A percentile compares a stretch with the other conserved stretches of the same genome.
phyloP scores from a whole-genome alignment of 805 yeast species.

The Candida arabinofermentans region DNA sequence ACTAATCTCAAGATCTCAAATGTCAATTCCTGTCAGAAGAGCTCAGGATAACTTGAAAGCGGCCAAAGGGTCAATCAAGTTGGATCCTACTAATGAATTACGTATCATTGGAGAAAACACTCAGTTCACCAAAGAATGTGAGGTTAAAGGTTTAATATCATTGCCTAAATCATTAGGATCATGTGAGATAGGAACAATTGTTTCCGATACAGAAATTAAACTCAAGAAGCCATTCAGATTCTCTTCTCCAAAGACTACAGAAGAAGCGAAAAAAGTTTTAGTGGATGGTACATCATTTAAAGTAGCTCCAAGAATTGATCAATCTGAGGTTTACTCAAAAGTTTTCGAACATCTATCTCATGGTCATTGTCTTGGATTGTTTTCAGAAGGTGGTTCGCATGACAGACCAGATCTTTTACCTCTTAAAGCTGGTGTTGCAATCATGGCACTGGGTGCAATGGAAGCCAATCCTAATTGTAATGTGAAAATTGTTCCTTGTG shows the following conservation, averaged over 20 bases:
- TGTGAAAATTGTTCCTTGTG: conserved; percentile 91
- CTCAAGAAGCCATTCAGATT: conserved; percentile 65
- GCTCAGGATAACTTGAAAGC: conserved; percentile 78
- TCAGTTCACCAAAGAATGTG: conserved; percentile 57
- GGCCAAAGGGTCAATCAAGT: conserved; percentile 63
- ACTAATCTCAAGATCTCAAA: conserved; percentile 64
- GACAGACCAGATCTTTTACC: conserved; percentile 91
- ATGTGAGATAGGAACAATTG: conserved; percentile 61
- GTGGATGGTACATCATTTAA: conserved; percentile 55
- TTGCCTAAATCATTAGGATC: conserved; percentile 77
- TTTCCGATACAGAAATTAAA: conserved; percentile 66
- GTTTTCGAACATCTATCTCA: conserved; percentile 81
- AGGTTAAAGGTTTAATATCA: conserved; percentile 63
- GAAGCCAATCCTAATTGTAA: conserved; percentile 68
- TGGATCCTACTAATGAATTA: conserved; percentile 43
- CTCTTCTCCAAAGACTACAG: conserved; percentile 36
- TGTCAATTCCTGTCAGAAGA: conserved; percentile 86
- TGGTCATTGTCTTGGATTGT: conserved; percentile 85
- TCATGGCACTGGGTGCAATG: conserved; percentile 96
- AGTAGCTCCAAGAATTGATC: conserved; percentile 81
- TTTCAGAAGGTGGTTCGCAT: conserved; percentile 98
- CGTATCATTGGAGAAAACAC: conserved; percentile 64
- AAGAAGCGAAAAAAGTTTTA: conserved; percentile 38
- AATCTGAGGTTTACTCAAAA: conserved; percentile 72
- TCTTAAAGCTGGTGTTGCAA: conserved; percentile 94